Evolutionary conservation across 108 stramenopile species (phyloP), one percentile per base, ranked within the genome.

Genomic region (Nitzschia sp.): DNA sequence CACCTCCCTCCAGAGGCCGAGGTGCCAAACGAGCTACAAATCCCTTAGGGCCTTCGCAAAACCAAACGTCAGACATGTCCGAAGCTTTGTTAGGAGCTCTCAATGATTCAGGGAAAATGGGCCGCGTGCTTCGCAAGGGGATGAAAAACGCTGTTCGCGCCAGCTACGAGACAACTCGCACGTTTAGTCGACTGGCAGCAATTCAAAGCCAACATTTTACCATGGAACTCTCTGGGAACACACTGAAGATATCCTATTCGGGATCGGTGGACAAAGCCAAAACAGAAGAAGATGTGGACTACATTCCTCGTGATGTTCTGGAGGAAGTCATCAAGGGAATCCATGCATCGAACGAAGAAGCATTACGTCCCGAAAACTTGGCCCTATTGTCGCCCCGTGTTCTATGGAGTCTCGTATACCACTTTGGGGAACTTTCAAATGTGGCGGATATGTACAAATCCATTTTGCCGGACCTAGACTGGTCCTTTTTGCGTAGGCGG

Each of bases 61-160:
- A 26, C 38, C 51, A 43, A 52, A 12, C 63, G 38, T 34, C 63
- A 11, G 93, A 94, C 72, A 71, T 91, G 63, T 82, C 88, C 2
- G 67, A 55, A 26, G 76, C 81, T 2, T 69, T 94, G 17, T 53
- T 94, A 51, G 79, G 76, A 22, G 84, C 90, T 3, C 29, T 90
- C 48, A 67, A 79, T n/a, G 67, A 74, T 26, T 69, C 70, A 7
- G 85, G 85, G 0, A 83, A 88, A 43, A 76, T 81, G 26, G 81
- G 72, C 24, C 75, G 69, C 25, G 75, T 92, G 10, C 65, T 95
- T 42, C 76, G 90, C 34, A 68, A 62, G 39, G 88, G 88, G 56
- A 91, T 92, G 90, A 86, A 78, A 67, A 83, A 86, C 54, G 90
- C 91, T 25, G 87, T 95, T 0, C 48, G 65, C n/a, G 81, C 85